Base-by-base conservation (phyloP, 441 rosid genomes). In the Isatis lusitanica region DNA sequence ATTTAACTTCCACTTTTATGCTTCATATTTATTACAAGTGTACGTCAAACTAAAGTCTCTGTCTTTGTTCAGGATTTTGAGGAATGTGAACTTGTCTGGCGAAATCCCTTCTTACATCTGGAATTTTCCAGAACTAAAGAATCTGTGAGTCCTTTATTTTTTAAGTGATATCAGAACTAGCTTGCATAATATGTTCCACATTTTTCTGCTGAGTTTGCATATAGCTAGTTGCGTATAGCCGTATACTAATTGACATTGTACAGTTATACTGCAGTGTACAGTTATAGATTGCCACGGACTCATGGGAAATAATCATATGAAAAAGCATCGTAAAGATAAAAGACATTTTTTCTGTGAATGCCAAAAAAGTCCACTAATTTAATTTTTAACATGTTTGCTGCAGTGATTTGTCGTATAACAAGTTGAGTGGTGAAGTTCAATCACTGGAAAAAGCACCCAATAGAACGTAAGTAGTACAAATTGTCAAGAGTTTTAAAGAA, bases 371-470 rank as follows among this genome's bases (percentile, higher is more conserved):
- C n/a, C n/a, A n/a, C n/a, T n/a, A n/a, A n/a, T n/a, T n/a, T n/a
- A n/a, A n/a, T n/a, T n/a, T n/a, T n/a, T n/a, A n/a, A n/a, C 62
- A 42, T 36, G 36, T 35, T 44, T 46, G 52, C 43, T 66, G 66
- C 66, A 74, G 77, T 36, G 77, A 74, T 17, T 48, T 74, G 47
- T 74, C 77, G 0, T 74, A 26, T 31, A 74, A 74, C 77, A 9
- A 74, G 16, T 30, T 74, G 36, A 57, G 52, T 47, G 71, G 77
- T 57, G 52, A 58, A 47, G 44, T 74, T 28, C 4, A 12, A 15
- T 15, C 17, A 15, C 40, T n/a, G 8, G 36, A 12, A 38, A 3
- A 5, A 0, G 2, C 2, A 36, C 52, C 26, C 24, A 38, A 9
- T 3, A 36, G 47, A 38, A 74, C 35, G 77, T 74, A 57, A 73